A percentile compares a stretch with the other conserved stretches of the same genome.
These are phyloP conservation scores for Geotrichum bryndzae DNA, from an alignment of 1,139 yeast genomes.

Conservation along the genomic window DNA sequence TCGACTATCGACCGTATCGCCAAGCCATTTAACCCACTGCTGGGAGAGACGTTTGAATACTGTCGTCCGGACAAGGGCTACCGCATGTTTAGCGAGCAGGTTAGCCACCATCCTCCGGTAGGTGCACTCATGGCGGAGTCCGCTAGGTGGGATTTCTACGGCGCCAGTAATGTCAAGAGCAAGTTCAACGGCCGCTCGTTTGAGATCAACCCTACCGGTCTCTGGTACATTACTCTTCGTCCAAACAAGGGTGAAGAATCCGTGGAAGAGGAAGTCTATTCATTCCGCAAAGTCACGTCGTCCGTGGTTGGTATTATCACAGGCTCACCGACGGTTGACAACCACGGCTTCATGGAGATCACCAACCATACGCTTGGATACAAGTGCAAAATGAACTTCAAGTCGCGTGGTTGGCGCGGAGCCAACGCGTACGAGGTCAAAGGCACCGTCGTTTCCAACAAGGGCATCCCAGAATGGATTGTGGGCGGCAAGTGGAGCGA, in stretches of 20 bases:
- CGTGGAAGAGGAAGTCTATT: constrained; percentile 61
- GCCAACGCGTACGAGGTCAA: constrained; percentile 83
- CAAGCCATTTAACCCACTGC: constrained; percentile 90
- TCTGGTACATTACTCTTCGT: constrained; percentile 77
- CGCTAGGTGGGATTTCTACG: constrained; percentile 89
- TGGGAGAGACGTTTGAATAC: constrained; percentile 94
- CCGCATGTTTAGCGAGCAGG: constrained; percentile 86
- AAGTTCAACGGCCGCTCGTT: constrained; percentile 88
- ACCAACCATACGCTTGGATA: constrained; percentile 89
- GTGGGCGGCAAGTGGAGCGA: constrained; percentile 95
- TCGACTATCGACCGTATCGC: constrained; percentile 92
- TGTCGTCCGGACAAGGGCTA: constrained; percentile 80
- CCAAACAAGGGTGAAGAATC: constrained; percentile 54
- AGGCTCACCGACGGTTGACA: constrained; percentile 93
- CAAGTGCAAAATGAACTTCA: constrained; percentile 63
- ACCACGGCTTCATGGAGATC: constrained; percentile 85
- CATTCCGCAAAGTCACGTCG: constrained; percentile 89
- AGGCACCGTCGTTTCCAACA: constrained; percentile 59
- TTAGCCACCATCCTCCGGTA: constrained; percentile 94
- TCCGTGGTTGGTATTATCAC: constrained; percentile 91
- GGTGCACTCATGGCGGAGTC: constrained; percentile 88
- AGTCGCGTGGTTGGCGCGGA: constrained; percentile 95
- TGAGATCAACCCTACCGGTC: constrained; percentile 87
- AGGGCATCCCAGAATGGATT: constrained; percentile 51
- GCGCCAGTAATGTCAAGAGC: constrained; percentile 87